phyloP scores from a whole-genome alignment of 306 rosid species.

The Cucumis hystrix region DNA sequence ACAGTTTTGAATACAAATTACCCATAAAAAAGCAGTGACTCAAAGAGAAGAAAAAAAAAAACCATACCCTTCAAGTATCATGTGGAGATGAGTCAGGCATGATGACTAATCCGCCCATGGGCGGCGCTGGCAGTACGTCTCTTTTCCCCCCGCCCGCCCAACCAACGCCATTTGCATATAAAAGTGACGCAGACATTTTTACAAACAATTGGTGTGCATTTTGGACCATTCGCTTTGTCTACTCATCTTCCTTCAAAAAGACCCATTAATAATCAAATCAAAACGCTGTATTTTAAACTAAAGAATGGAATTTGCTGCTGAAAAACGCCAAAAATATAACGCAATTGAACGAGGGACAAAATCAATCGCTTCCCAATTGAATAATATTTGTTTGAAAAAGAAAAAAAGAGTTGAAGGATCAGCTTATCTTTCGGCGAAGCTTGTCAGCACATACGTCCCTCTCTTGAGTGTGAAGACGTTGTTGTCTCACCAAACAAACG shows the following conservation, averaged over 20 bases:
- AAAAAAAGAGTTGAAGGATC: not conserved
- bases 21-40: slow-evolving; percentile 1
- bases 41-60: not conserved
- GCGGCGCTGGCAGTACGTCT: slow-evolving; percentile 15
- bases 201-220: slow-evolving; percentile 4
- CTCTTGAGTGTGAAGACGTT: slow-evolving; percentile 19
- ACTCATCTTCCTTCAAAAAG: not conserved
- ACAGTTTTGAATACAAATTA: not conserved
- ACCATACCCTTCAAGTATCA: slow-evolving; percentile 3
- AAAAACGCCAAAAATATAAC: not conserved
- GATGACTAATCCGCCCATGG: slow-evolving; percentile 20
- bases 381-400: not conserved
- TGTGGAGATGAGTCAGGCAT: slow-evolving; percentile 33
- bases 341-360: not conserved
- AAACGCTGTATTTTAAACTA: not conserved
- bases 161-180: not conserved
- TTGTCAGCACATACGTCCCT: slow-evolving; percentile 10
- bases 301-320: not conserved
- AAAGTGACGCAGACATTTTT: not conserved
- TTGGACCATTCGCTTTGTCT: not conserved
- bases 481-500: slow-evolving; percentile 36
- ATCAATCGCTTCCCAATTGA: not conserved
- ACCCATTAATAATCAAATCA: not conserved
- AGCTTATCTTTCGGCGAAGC: slow-evolving; percentile 29
- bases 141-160: not conserved